These are phyloP conservation scores for Talinum fruticosum DNA, from an alignment of 148 eudicot species.

Conservation along the genomic window DNA sequence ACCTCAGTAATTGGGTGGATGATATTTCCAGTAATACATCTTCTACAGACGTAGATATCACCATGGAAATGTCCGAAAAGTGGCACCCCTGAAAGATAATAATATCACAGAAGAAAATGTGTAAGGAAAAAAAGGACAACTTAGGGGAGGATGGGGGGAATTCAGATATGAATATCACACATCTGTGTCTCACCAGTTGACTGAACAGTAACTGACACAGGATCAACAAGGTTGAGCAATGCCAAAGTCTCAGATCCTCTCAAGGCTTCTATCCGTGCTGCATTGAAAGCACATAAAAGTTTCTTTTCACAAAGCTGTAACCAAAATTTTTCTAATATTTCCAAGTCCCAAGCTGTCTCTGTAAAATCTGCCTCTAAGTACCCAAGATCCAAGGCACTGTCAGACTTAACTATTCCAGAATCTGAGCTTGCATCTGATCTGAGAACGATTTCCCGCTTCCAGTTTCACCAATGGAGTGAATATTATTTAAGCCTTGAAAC, in stretches of 20 bases:
- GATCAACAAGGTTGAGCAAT: slow-evolving; percentile 96
- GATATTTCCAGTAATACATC: slow-evolving; percentile 85
- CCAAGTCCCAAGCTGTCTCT: slow-evolving; percentile 94
- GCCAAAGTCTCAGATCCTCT: slow-evolving; percentile 76
- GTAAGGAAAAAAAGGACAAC: background rate
- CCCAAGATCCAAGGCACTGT: slow-evolving; percentile 31
- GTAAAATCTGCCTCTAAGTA: slow-evolving; percentile 79
- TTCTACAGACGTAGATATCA: slow-evolving; percentile 75
- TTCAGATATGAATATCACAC: slow-evolving; percentile 20
- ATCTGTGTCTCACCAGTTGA: slow-evolving; percentile 59
- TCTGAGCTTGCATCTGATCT: slow-evolving; percentile 58
- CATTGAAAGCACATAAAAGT: slow-evolving; percentile 94
- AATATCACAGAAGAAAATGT: background rate
- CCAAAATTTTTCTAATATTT: slow-evolving; percentile 80
- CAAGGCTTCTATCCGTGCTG: slow-evolving; percentile 73
- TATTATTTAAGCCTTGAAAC: slow-evolving; percentile 83
- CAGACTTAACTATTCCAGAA: slow-evolving; percentile 45
- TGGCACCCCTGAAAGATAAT: slow-evolving; percentile 65
- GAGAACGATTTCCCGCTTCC: slow-evolving; percentile 72
- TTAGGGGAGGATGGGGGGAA: background rate
- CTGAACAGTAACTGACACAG: slow-evolving; percentile 89
- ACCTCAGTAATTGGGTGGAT: slow-evolving; percentile 88
- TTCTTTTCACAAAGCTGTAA: slow-evolving; percentile 86
- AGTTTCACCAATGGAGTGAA: slow-evolving; percentile 63
- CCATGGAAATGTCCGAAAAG: slow-evolving; percentile 96